Evolutionary conservation across 2,329 filamentous ascomycete genomes (phyloP).

Genomic region (Fusarium zealandicum): DNA sequence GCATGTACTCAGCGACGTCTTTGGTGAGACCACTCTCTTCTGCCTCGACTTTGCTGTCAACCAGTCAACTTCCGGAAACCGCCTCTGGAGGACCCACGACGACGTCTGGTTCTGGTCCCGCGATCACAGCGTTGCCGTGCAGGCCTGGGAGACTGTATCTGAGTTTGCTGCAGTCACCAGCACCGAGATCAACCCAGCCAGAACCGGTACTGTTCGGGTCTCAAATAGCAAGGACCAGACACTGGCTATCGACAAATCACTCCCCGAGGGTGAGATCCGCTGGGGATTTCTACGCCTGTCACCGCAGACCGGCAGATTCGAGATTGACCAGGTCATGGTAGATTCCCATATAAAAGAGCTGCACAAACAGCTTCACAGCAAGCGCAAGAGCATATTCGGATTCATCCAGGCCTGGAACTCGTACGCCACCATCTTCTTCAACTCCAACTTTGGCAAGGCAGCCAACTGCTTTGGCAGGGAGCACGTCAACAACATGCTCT

Average conservation of each 20-base stretch:
- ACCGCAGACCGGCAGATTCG: slow-evolving; percentile 58
- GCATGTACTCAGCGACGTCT: slow-evolving; percentile 64
- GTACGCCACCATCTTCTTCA: slow-evolving; percentile 60
- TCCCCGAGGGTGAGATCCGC: slow-evolving; percentile 58
- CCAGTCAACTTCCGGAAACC: slow-evolving; percentile 58
- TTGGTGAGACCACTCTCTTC: slow-evolving; percentile 68
- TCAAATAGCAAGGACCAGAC: slow-evolving; percentile 31
- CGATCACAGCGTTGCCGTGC: slow-evolving; percentile 58
- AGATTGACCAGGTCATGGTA: slow-evolving; percentile 66
- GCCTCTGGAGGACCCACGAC: slow-evolving; percentile 69
- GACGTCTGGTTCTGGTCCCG: slow-evolving; percentile 73
- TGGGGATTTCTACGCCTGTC: slow-evolving; percentile 66
- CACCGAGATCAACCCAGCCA: slow-evolving; percentile 60
- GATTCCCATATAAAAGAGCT: slow-evolving; percentile 67
- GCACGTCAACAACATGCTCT: slow-evolving; percentile 61
- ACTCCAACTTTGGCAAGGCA: slow-evolving; percentile 59
- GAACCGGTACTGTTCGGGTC: slow-evolving; percentile 58
- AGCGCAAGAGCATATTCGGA: slow-evolving; percentile 58
- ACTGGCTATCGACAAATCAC: slow-evolving; percentile 40
- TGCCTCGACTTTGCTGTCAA: slow-evolving; percentile 72
- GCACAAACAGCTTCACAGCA: slow-evolving; percentile 60
- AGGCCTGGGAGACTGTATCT: slow-evolving; percentile 66
- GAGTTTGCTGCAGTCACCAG: slow-evolving; percentile 64
- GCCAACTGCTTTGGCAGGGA: slow-evolving; percentile 60
- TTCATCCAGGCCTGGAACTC: slow-evolving; percentile 60